These are phyloP conservation scores for Capronia americana DNA, from an alignment of 2,329 filamentous ascomycete genomes.

Conservation along the genomic window DNA sequence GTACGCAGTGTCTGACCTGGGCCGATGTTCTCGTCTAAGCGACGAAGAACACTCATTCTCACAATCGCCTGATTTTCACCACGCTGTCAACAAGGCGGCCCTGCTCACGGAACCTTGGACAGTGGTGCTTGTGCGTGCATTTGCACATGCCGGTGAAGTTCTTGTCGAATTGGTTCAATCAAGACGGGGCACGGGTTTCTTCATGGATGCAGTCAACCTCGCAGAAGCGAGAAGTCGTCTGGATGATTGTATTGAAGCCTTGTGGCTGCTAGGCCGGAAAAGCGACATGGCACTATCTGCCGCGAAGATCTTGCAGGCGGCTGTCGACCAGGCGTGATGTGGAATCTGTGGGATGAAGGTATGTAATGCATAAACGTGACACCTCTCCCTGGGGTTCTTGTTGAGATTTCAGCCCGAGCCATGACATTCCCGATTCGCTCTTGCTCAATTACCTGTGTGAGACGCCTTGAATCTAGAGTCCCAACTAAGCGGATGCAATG, in stretches of 20 bases:
- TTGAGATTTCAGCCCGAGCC: not conserved
- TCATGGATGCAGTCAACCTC: conserved; percentile 26
- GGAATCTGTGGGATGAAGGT: not conserved
- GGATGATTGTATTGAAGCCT: conserved; percentile 59
- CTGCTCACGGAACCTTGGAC: conserved; percentile 67
- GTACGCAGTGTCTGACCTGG: conserved; percentile 23
- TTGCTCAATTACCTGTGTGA: not conserved
- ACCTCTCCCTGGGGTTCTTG: not conserved
- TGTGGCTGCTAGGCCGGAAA: conserved; percentile 63
- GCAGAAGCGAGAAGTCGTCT: conserved; percentile 48
- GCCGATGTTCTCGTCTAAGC: conserved; percentile 22
- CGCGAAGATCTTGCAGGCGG: conserved; percentile 38
- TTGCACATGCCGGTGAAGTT: conserved; percentile 25
- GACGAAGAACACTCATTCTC: conserved; percentile 19
- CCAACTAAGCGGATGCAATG: not conserved
- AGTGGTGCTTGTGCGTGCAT: conserved; percentile 46
- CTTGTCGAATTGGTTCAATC: conserved; percentile 24
- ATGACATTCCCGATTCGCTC: not conserved
- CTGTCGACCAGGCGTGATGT: conserved; percentile 11
- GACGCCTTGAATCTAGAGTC: not conserved
- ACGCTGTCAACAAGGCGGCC: conserved; percentile 60
- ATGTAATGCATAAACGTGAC: conserved; percentile 1
- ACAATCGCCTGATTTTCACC: conserved; percentile 51
- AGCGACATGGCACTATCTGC: conserved; percentile 58
- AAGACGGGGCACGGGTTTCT: conserved; percentile 37